Evolutionary conservation across 768 basidiomycete species (phyloP), one percentile per base, ranked within the genome.

Genomic region (Trametes gibbosa): DNA sequence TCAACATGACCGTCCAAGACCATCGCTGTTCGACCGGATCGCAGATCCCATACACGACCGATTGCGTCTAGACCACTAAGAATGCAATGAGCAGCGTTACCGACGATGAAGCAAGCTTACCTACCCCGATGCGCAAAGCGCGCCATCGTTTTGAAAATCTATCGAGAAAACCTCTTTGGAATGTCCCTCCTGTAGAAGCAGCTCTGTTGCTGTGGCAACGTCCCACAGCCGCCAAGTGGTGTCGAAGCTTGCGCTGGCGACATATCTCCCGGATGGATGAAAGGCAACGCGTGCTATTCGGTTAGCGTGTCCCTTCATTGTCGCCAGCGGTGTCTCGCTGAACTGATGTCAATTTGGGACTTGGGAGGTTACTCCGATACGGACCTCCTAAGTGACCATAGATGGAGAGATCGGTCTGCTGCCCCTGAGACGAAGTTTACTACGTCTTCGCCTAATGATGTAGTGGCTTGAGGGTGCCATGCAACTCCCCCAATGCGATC

Each of bases 191-290:
- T 99, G 97, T 12, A 95, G 73, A 27, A 96, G 75, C 12, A 99
- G 71, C 67, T 97, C 93, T 71, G 85, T 86, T 1, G 85, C 77
- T 0, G 86, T 90, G 51, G 81, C 79, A 14, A 94, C 88, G 72
- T 99, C 96, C 97, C 97, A 99, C 52, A 98, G 73, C 43, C 97
- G 79, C 97, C 97, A 99, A 25, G 96, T 92, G 16, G 92, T 96
- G 72, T 99, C 97, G 66, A 95, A 98, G 63, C 92, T 93, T 0
- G 97, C 95, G 61, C 93, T 95, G 1, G 90, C 95, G 27, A 97
- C 83, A 71, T 95, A 98, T 45, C 88, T 76, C 1, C 97, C 97
- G 0, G 94, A 96, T 1, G 97, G 95, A 72, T 99, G 97, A 74
- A 98, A 99, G 0, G 90, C 92, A 21, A 98, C 89, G 16, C 97